These are phyloP conservation scores for Pyrus bretschneideri DNA, from an alignment of 306 rosid species.

Conservation along the genomic window DNA sequence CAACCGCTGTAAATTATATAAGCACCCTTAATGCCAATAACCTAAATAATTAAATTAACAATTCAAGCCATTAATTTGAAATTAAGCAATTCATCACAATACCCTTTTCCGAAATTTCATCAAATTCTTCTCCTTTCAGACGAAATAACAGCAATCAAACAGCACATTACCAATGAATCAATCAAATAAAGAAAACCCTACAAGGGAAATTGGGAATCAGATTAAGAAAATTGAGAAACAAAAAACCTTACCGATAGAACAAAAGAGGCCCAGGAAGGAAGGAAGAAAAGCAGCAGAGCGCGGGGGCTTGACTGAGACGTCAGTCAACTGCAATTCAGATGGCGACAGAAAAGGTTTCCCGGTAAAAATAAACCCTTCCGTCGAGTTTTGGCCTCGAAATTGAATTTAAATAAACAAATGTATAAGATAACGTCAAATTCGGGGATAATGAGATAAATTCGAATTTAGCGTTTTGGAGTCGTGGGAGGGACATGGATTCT, in stretches of 20 bases:
- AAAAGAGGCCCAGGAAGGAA: background rate
- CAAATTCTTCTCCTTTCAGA: background rate
- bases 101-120: background rate
- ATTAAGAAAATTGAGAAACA: background rate
- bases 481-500: too few species aligned
- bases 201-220: background rate
- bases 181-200: conserved; percentile 1
- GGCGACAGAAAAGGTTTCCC: background rate
- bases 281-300: background rate
- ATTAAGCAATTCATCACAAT: background rate
- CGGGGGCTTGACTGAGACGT: background rate
- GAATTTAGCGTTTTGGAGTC: background rate
- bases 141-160: background rate
- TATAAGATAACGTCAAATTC: background rate
- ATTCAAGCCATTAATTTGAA: background rate
- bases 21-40: background rate
- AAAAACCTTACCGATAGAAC: background rate
- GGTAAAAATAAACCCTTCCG: background rate
- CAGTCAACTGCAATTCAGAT: conserved; percentile 1
- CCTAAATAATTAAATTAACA: background rate
- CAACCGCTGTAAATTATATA: too few species aligned
- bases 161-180: background rate
- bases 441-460: background rate
- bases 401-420: background rate
- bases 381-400: background rate